Conservation (phyloP, 257 asterid genomes). For the Agastache rugosa region DNA sequence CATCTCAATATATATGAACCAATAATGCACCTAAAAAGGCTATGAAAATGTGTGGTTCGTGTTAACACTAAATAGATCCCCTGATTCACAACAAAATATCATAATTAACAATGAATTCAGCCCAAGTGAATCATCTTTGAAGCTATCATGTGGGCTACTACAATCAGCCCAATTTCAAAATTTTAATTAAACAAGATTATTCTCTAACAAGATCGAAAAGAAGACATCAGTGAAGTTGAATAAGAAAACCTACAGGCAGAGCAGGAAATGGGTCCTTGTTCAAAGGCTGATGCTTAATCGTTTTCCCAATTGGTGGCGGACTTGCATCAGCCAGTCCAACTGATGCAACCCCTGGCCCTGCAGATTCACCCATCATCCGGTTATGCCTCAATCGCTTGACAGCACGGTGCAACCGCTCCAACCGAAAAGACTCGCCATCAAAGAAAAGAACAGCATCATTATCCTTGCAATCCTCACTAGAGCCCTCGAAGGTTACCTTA, state of each 20-base stretch:
- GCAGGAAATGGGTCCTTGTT: conserved; percentile 59
- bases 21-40: background rate
- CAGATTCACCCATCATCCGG: conserved; percentile 75
- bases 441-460: conserved; percentile 92
- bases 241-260: conserved; percentile 56
- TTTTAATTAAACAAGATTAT: background rate
- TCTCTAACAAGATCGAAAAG: conserved; percentile 16
- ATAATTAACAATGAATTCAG: conserved; percentile 3
- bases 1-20: conserved; percentile 12
- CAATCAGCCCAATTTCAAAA: background rate
- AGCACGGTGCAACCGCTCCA: conserved; percentile 89
- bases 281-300: conserved; percentile 57
- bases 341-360: conserved; percentile 45
- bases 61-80: background rate
- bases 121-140: background rate
- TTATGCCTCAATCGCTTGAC: conserved; percentile 91
- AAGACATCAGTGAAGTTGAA: conserved; percentile 18
- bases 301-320: conserved; percentile 72
- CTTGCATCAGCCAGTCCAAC: conserved; percentile 51
- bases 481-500: conserved; percentile 88
- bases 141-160: background rate
- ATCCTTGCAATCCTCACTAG: conserved; percentile 91
- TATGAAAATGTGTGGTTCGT: background rate
- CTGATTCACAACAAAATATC: conserved; percentile 13
- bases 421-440: conserved; percentile 81